phyloP scores from a whole-genome alignment of 257 asterid species.

The Coffea canephora region DNA sequence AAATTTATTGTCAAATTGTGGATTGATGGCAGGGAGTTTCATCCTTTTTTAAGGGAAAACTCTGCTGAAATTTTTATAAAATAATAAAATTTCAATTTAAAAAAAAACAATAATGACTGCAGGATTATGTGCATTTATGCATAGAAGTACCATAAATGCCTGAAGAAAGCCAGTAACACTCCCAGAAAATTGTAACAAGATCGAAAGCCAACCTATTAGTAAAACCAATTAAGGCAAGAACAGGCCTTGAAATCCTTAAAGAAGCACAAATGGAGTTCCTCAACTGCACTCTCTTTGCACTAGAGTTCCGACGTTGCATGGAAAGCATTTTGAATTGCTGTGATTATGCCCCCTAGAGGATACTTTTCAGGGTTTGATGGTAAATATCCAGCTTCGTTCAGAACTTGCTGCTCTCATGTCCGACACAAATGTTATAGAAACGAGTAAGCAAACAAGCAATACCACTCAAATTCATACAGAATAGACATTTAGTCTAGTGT shows the following conservation, averaged over 20 bases:
- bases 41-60: too few species aligned
- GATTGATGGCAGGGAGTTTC: too few species aligned
- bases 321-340: slow-evolving; percentile 86
- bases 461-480: not conserved
- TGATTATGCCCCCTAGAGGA: slow-evolving; percentile 72
- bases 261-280: slow-evolving; percentile 85
- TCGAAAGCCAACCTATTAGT: not conserved
- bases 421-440: not conserved
- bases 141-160: not conserved
- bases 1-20: too few species aligned
- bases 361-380: slow-evolving; percentile 84
- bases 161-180: not conserved
- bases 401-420: slow-evolving; percentile 51
- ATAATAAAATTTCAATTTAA: too few species aligned
- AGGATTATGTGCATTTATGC: not conserved
- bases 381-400: slow-evolving; percentile 74
- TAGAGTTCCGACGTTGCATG: slow-evolving; percentile 65
- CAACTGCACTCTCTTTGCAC: slow-evolving; percentile 69
- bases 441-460: not conserved
- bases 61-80: too few species aligned
- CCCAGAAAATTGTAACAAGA: not conserved
- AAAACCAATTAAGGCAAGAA: slow-evolving; percentile 5
- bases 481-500: not conserved
- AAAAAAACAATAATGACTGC: too few species aligned
- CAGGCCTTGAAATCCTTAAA: slow-evolving; percentile 78